These are phyloP conservation scores for Penicillium glabrum DNA, from an alignment of 2,329 filamentous ascomycete genomes.

Conservation along the genomic window DNA sequence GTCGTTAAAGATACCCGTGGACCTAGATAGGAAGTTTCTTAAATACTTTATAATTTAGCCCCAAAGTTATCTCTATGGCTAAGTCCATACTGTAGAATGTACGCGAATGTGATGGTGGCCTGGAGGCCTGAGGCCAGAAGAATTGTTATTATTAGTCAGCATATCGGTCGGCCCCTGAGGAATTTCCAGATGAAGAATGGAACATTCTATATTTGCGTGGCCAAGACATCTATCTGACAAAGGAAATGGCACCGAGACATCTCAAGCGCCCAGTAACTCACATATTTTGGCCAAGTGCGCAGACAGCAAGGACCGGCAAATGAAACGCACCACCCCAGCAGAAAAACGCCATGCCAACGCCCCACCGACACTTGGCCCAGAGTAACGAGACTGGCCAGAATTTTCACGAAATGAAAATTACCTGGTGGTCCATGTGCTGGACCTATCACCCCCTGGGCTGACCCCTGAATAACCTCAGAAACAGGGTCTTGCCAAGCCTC, in stretches of 20 bases:
- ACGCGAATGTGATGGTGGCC: no score
- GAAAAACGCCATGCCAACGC: background rate
- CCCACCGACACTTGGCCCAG: background rate
- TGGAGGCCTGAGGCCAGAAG: background rate
- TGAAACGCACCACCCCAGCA: background rate
- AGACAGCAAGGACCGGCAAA: background rate
- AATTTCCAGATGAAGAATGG: background rate
- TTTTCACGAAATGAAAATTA: background rate
- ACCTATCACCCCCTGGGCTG: background rate
- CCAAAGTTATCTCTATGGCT: no score
- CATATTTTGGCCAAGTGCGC: background rate
- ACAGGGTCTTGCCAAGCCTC: constrained; percentile 16
- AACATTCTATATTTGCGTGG: background rate
- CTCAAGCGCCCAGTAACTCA: background rate
- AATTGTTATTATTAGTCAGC: background rate
- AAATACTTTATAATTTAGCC: no score
- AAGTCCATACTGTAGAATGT: no score
- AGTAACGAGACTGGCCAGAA: background rate
- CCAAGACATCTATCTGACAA: background rate
- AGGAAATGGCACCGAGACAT: background rate
- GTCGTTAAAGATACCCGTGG: no score
- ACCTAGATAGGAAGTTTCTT: no score
- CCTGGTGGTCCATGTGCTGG: background rate
- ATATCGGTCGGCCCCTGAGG: background rate
- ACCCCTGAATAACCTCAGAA: constrained; percentile 21